Percentiles rank a stretch among this genome's conserved stretches.
These are phyloP conservation scores for Bruguiera hainesii DNA, from an alignment of 441 rosid species.

Conservation along the genomic window DNA sequence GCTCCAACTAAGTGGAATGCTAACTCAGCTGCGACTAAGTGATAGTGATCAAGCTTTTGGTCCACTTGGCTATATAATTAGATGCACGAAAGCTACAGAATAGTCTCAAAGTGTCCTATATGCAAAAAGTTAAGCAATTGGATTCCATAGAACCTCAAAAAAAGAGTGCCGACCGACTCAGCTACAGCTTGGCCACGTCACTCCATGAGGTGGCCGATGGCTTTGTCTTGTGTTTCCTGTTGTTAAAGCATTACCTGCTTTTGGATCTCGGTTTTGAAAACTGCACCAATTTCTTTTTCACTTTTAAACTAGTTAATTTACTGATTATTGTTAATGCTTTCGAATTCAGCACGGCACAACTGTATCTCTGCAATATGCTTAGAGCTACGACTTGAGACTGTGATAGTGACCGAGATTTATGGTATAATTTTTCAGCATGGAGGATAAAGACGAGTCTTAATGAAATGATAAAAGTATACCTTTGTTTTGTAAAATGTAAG, in stretches of 20 bases:
- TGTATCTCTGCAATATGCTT: too few species aligned
- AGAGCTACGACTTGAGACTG: too few species aligned
- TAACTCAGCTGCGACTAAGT: constrained; percentile 55
- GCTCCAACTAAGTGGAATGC: constrained; percentile 74
- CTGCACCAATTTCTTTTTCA: background rate
- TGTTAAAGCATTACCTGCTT: constrained; percentile 2
- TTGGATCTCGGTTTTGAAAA: constrained; percentile 10
- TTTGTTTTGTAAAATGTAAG: too few species aligned
- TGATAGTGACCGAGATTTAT: too few species aligned
- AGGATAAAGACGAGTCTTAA: too few species aligned
- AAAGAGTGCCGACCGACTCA: constrained; percentile 46
- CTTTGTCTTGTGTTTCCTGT: constrained; percentile 9
- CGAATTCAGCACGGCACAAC: background rate
- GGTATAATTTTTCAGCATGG: too few species aligned
- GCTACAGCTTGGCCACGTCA: constrained; percentile 28
- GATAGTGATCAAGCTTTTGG: constrained; percentile 24
- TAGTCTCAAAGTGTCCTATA: constrained; percentile 18
- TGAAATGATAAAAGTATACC: too few species aligned
- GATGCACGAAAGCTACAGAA: constrained; percentile 25
- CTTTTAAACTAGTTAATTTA: too few species aligned
- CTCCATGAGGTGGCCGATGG: constrained; percentile 24
- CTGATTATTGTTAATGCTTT: background rate
- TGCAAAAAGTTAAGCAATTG: constrained; percentile 22
- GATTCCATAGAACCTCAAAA: constrained; percentile 26
- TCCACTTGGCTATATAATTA: constrained; percentile 41